Evolutionary conservation across 768 basidiomycete species (phyloP).

Genomic region (Coprinellus micaceus): DNA sequence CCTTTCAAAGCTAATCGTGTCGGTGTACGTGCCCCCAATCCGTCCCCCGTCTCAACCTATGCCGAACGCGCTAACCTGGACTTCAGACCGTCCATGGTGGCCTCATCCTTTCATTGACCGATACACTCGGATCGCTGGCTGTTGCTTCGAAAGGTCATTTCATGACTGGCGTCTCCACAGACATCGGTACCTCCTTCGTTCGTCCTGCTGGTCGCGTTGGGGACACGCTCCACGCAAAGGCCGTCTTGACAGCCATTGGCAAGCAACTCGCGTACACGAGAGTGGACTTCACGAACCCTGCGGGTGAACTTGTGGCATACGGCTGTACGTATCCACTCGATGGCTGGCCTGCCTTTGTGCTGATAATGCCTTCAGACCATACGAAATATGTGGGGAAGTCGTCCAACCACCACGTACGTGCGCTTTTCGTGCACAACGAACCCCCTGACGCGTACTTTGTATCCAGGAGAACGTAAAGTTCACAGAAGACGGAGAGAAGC

Average conservation of each 20-base stretch:
- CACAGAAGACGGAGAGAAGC: conserved; percentile 70
- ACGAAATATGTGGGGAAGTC: conserved; percentile 85
- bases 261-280: conserved; percentile 79
- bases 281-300: conserved; percentile 64
- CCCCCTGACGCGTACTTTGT: not conserved
- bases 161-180: conserved; percentile 87
- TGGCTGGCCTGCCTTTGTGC: not conserved
- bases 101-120: conserved; percentile 75
- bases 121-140: conserved; percentile 82
- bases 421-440: not conserved
- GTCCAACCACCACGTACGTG: conserved; percentile 35
- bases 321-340: conserved; percentile 52
- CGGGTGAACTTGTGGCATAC: conserved; percentile 73
- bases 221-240: conserved; percentile 62
- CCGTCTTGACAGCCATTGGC: conserved; percentile 71
- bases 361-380: conserved; percentile 48
- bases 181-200: conserved; percentile 76
- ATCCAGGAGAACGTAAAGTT: conserved; percentile 71
- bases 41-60: not conserved
- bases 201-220: conserved; percentile 71
- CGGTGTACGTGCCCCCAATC: conserved; percentile 47
- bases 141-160: conserved; percentile 77
- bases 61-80: conserved; percentile 3
- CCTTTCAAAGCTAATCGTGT: conserved; percentile 67
- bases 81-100: conserved; percentile 89